Evolutionary conservation across 2,329 filamentous ascomycete species (phyloP), one percentile per base, ranked within the genome.

Genomic region (Penicillium sp.): DNA sequence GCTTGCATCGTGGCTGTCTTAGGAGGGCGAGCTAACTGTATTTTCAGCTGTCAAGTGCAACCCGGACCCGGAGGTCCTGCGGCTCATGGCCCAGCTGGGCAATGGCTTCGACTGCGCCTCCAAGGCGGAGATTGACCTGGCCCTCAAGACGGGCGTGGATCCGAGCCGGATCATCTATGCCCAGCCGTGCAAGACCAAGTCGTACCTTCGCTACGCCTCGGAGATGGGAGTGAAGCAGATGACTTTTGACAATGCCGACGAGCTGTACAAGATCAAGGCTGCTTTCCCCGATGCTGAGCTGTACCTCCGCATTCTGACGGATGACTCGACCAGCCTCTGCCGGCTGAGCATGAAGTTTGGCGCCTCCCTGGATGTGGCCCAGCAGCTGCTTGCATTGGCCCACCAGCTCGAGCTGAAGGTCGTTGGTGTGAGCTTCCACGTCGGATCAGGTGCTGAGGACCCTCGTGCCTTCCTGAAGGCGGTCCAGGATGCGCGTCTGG

Each of bases 101-200:
- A 90, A 88, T 51, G 93, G 93, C 59, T 98, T 98, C 67, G 93
- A 98, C 71, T 98, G 93, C 70, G 93, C 93, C 50, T 97, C 91
- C 70, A 97, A 97, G 79, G 78, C 84, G 52, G 93, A 98, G 73
- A 96, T 98, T 57, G 90, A 98, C 67, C 83, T 90, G 67, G 86
- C 96, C 47, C 77, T 97, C 38, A 76, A 78, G 60, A 79, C 90
- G 65, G 90, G 89, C 56, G 78, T 94, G 53, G 83, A 87, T 62
- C 87, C 93, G 9, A 80, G 83, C 53, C 89, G 91, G 67, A 94
- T 98, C 75, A 96, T 98, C 72, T 98, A 97, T 64, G 93, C 93
- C 34, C 93, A 98, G 73, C 93, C 93, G 40, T 97, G 93, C 86
- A 98, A 98, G 82, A 98, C 93, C 60, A 94, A 93, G 74, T 96